Evolutionary conservation across 352 stramenopile genomes (phyloP).

Genomic region (Pythium aquatile): DNA sequence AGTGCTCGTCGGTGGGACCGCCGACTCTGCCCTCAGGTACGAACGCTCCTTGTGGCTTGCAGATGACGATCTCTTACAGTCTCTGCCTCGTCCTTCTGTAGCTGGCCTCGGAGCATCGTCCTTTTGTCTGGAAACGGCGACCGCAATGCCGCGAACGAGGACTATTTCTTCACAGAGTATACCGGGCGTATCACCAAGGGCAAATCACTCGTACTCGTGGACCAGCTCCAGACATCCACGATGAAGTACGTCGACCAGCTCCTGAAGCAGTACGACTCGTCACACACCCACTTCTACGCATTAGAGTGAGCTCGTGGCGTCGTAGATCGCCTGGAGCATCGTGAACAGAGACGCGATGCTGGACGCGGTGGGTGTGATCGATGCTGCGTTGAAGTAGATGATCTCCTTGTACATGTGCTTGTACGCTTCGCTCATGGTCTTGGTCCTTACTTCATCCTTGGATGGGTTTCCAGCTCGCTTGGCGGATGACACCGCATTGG

Average conservation of each 20-base stretch:
- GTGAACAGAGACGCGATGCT: conserved; percentile 50
- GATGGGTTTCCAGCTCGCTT: background rate
- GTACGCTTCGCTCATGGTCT: conserved; percentile 60
- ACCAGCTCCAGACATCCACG: conserved; percentile 43
- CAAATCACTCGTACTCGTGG: conserved; percentile 29
- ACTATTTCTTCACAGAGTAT: conserved; percentile 65
- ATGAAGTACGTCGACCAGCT: conserved; percentile 66
- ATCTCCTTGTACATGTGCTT: conserved; percentile 88
- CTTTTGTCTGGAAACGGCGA: conserved; percentile 37
- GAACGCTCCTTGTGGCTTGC: background rate
- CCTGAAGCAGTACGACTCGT: conserved; percentile 33
- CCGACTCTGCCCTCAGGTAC: conserved; percentile 56
- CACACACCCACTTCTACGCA: conserved; percentile 33
- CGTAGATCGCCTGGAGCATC: conserved; percentile 59
- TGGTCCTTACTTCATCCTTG: conserved; percentile 27
- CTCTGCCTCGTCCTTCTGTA: conserved; percentile 16
- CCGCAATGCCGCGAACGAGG: conserved; percentile 32
- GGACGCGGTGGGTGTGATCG: conserved; percentile 1
- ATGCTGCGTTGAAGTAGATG: conserved; percentile 66
- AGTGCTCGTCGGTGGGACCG: conserved; percentile 48
- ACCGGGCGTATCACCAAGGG: conserved; percentile 52
- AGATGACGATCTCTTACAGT: background rate
- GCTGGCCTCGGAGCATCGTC: conserved; percentile 59
- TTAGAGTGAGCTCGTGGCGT: conserved; percentile 33
- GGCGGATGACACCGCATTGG: background rate